Base-by-base conservation (phyloP, 331 rosid species). In the Rhamnella rubrinervis region DNA sequence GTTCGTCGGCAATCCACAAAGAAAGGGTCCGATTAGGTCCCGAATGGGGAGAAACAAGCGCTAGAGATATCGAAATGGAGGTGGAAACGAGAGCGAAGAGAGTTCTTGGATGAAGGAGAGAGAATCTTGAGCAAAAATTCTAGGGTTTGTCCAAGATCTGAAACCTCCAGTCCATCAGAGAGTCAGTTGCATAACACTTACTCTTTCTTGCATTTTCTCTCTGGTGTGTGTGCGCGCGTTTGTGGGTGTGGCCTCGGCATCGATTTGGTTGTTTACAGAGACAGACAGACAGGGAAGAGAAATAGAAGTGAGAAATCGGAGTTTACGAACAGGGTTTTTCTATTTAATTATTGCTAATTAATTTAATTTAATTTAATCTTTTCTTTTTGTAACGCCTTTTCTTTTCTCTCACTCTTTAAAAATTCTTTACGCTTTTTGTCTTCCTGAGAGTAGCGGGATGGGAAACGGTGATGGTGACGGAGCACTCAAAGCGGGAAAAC, bases 101-200 rank as follows among this genome's bases (percentile, higher is more conserved):
- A 6, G 67, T 55, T 78, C 78, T 81, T 61, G 82, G 59, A 64
- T 25, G 71, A 53, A 75, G 8, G 57, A 68, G 51, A 67, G 62
- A 57, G 59, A 78, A 78, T 57, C 72, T 75, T 35, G 47, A 59
- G 37, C 55, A 46, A 70, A 72, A 67, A 50, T 47, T 77, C 71
- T 74, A 82, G 66, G 79, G 85, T 67, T 76, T 68, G 14, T 62
- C 39, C 72, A 71, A 77, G 84, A 85, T 82, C 83, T 73, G 81
- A 76, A 58, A 75, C 61, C 65, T 56, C 59, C 61, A 65, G 21
- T 59, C 73, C 74, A 44, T 83, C 38, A 10, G 37, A 50, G 46
- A 78, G 74, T 23, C 75, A 8, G 75, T 69, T 66, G 75, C 75
- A 13, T 20, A 71, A 51, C 40, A 17, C 47, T 23, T 46, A 40